Conservation (phyloP, 345 rosid genomes). For the Citrus inodora region DNA sequence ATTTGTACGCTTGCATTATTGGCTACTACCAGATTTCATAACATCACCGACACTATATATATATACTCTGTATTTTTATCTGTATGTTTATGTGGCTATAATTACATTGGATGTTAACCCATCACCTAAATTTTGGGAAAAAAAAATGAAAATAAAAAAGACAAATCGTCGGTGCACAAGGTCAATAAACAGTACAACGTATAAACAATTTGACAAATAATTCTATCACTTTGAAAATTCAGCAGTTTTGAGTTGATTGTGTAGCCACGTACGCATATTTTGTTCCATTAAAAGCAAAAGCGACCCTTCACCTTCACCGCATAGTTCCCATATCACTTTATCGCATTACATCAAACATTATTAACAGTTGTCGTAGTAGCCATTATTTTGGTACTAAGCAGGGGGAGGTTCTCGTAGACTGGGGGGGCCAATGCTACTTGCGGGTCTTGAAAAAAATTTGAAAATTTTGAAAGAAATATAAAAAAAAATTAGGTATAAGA, state of each 20-base stretch:
- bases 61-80: not conserved
- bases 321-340: not conserved
- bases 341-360: not conserved
- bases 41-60: not conserved
- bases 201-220: not conserved
- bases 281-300: not conserved
- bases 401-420: no score
- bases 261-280: not conserved
- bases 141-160: not conserved
- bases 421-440: no score
- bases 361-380: not conserved
- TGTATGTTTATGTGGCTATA: not conserved
- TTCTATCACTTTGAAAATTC: not conserved
- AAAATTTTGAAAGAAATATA: no score
- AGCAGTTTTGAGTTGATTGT: not conserved
- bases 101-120: not conserved
- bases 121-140: not conserved
- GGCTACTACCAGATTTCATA: not conserved
- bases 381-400: not conserved
- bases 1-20: not conserved
- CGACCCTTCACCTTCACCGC: not conserved
- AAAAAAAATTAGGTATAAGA: no score
- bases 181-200: not conserved
- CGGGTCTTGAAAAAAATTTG: no score
- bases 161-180: slow-evolving; percentile 14